Evolutionary conservation across 768 basidiomycete species (phyloP).

Genomic region (Saitozyma sp.): DNA sequence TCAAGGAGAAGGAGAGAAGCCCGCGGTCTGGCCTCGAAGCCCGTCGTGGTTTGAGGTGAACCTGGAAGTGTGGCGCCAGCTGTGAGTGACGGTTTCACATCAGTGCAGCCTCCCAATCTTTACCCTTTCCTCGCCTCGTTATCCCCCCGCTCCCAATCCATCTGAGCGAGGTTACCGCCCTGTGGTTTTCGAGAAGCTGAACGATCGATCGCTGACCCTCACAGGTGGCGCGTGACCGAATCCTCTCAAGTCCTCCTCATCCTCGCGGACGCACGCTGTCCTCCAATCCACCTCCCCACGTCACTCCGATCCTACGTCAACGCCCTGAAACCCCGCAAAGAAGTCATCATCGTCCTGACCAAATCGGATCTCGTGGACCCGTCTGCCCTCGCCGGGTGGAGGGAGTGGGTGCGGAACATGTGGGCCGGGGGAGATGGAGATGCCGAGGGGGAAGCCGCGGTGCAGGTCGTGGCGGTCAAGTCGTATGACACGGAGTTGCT

Average conservation of each 20-base stretch:
- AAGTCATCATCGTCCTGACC: slow-evolving; percentile 90
- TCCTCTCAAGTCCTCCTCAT: slow-evolving; percentile 91
- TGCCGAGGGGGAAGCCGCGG: slow-evolving; percentile 50
- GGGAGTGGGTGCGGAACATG: slow-evolving; percentile 43
- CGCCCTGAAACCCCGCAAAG: slow-evolving; percentile 61
- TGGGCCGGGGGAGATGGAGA: slow-evolving; percentile 52
- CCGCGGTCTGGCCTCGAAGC: slow-evolving; percentile 53
- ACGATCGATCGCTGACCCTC: not conserved
- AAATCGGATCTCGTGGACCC: slow-evolving; percentile 80
- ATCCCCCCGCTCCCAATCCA: no score
- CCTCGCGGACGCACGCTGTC: slow-evolving; percentile 95
- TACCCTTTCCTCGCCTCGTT: no score
- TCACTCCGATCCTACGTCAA: slow-evolving; percentile 81
- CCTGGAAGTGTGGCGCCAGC: slow-evolving; percentile 95
- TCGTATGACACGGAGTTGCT: slow-evolving; percentile 16
- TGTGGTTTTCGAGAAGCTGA: not conserved
- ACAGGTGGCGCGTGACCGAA: slow-evolving; percentile 87
- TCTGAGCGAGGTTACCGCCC: not conserved
- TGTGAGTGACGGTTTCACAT: no score
- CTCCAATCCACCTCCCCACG: slow-evolving; percentile 85
- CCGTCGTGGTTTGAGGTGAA: slow-evolving; percentile 96
- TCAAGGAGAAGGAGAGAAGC: slow-evolving; percentile 51
- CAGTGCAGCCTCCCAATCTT: no score
- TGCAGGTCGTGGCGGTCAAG: slow-evolving; percentile 19
- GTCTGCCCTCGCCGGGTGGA: slow-evolving; percentile 42